Conservation (phyloP, 2,329 filamentous ascomycete genomes). For the Alternaria infectoria region DNA sequence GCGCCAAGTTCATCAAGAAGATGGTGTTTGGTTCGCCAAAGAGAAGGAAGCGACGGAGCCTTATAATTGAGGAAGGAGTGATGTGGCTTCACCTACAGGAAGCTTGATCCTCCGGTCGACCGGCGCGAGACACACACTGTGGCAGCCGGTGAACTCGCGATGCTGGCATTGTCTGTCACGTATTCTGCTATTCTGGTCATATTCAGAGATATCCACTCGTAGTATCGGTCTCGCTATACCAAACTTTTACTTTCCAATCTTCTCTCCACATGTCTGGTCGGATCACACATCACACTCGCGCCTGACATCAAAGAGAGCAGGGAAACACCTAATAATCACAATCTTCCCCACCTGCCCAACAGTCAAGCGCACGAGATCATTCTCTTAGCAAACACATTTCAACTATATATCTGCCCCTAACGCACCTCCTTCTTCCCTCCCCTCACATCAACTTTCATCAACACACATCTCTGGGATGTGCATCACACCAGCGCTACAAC, state of each 20-base stretch:
- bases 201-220: not conserved
- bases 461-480: not conserved
- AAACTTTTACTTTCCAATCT: not conserved
- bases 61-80: fast-evolving
- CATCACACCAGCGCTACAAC: not conserved
- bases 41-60: not conserved
- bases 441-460: not conserved
- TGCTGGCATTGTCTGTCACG: not conserved
- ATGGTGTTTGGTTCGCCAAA: not conserved
- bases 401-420: not conserved
- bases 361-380: not conserved
- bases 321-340: not conserved
- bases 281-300: not conserved
- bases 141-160: not conserved
- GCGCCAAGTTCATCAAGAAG: not conserved
- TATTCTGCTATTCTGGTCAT: fast-evolving
- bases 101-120: not conserved
- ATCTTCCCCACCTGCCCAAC: not conserved
- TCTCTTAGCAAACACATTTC: not conserved
- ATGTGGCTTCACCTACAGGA: not conserved
- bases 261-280: not conserved
- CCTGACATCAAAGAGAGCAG: not conserved
- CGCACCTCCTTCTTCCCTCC: not conserved
- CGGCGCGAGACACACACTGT: not conserved
- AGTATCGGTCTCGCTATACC: not conserved